phyloP scores from a whole-genome alignment of 2,329 filamentous ascomycete genomes.

The Claviceps arundinis region DNA sequence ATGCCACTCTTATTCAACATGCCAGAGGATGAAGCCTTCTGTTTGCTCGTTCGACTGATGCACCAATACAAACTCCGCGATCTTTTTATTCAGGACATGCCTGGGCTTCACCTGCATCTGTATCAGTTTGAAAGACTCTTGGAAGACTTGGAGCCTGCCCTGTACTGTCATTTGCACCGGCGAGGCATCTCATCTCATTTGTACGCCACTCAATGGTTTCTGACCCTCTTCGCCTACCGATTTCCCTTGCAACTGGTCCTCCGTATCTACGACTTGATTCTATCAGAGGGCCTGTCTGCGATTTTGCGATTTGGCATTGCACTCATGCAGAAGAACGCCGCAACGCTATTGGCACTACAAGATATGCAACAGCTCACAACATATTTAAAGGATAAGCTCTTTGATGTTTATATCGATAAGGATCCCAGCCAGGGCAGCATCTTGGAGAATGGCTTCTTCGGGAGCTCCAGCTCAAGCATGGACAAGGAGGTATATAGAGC shows the following conservation, averaged over 20 bases:
- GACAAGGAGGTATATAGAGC: conserved; percentile 96
- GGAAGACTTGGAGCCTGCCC: conserved; percentile 83
- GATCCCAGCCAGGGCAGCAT: conserved; percentile 85
- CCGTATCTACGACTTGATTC: conserved; percentile 88
- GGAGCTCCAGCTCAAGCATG: conserved; percentile 71
- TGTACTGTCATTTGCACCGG: conserved; percentile 88
- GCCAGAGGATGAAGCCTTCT: conserved; percentile 95
- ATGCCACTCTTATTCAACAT: conserved; percentile 98
- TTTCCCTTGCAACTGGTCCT: conserved; percentile 94
- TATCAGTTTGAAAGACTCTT: conserved; percentile 92
- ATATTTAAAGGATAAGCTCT: conserved; percentile 86
- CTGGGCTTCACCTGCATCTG: conserved; percentile 80
- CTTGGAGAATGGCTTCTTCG: conserved; percentile 94
- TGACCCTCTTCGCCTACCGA: conserved; percentile 95
- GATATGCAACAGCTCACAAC: conserved; percentile 84
- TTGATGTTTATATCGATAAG: conserved; percentile 94
- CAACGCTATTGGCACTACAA: conserved; percentile 64
- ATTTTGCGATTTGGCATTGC: conserved; percentile 92
- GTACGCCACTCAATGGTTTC: conserved; percentile 97
- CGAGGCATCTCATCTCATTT: conserved; percentile 79
- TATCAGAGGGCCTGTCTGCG: conserved; percentile 84
- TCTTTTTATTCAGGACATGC: conserved; percentile 92
- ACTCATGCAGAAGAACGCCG: conserved; percentile 87
- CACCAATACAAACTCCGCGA: conserved; percentile 90
- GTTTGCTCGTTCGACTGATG: conserved; percentile 85